Conservation (phyloP, 495 filamentous ascomycete genomes). For the Xylaria bambusicola region DNA sequence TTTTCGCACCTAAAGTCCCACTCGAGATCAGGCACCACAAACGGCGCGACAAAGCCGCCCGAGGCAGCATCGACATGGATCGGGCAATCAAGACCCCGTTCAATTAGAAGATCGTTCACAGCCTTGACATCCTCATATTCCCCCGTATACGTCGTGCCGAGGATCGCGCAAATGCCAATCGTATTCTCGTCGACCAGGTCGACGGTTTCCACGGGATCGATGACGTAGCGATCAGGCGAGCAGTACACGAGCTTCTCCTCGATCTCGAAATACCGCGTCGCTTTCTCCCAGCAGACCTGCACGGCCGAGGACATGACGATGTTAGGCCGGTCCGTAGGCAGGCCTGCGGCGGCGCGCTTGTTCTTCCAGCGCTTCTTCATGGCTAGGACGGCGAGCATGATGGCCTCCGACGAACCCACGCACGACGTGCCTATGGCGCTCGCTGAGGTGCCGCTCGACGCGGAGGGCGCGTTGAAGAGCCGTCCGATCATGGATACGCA, state of each 20-base stretch:
- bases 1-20: slow-evolving; percentile 90
- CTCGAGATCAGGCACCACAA: slow-evolving; percentile 73
- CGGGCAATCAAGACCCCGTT: slow-evolving; percentile 70
- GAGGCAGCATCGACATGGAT: slow-evolving; percentile 92
- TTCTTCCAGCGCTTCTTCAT: slow-evolving; percentile 98
- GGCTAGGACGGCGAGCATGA: slow-evolving; percentile 84
- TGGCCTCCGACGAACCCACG: slow-evolving; percentile 84
- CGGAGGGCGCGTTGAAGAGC: slow-evolving; percentile 76
- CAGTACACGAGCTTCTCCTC: slow-evolving; percentile 90
- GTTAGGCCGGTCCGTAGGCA: slow-evolving; percentile 75
- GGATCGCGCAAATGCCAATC: slow-evolving; percentile 86
- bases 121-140: slow-evolving; percentile 92
- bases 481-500: slow-evolving; percentile 94
- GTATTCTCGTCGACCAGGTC: slow-evolving; percentile 92
- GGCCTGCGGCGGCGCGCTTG: slow-evolving; percentile 73
- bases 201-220: slow-evolving; percentile 82
- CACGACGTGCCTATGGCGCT: slow-evolving; percentile 81
- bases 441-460: slow-evolving; percentile 40
- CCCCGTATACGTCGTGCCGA: slow-evolving; percentile 93
- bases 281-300: slow-evolving; percentile 97
- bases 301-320: slow-evolving; percentile 91
- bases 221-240: slow-evolving; percentile 76
- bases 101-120: slow-evolving; percentile 78
- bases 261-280: slow-evolving; percentile 89
- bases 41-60: slow-evolving; percentile 88